Percentiles rank a stretch among this genome's conserved stretches.
phyloP scores from a whole-genome alignment of 176 grass and related monocot genomes.

The Leersia perrieri region DNA sequence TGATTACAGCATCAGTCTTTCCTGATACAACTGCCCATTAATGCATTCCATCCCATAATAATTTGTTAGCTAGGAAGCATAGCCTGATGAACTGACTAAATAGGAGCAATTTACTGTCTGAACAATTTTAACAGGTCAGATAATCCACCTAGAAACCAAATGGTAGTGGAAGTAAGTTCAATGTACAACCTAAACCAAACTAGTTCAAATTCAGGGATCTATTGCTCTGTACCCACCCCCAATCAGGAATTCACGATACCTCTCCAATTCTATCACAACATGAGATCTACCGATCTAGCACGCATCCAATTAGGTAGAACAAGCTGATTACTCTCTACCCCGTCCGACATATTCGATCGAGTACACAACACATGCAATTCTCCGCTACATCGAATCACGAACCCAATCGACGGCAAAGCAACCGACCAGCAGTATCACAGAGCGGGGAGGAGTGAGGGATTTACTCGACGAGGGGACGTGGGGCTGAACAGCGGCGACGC shows the following conservation, averaged over 20 bases:
- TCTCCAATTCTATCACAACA: not conserved
- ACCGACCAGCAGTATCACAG: not conserved
- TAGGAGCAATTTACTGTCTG: not conserved
- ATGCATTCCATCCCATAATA: not conserved
- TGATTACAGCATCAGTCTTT: not conserved
- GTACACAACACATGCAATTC: not conserved
- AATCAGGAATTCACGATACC: not conserved
- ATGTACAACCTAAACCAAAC: not conserved
- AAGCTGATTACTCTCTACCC: not conserved
- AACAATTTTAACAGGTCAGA: not conserved
- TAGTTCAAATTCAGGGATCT: not conserved
- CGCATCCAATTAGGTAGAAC: not conserved
- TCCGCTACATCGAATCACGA: not conserved
- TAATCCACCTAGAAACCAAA: not conserved
- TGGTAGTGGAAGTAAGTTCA: not conserved
- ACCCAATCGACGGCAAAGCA: not conserved
- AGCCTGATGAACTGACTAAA: not conserved
- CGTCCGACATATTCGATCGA: not conserved
- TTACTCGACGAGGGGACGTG: conserved; percentile 36
- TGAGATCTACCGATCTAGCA: conserved; percentile 8
- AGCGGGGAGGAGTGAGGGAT: not conserved
- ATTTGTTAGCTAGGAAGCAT: not conserved
- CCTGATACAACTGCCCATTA: not conserved
- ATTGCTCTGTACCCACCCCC: not conserved
- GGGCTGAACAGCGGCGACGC: not conserved